Evolutionary conservation across 768 basidiomycete genomes (phyloP).

Genomic region (Lactifluus subvellereus): DNA sequence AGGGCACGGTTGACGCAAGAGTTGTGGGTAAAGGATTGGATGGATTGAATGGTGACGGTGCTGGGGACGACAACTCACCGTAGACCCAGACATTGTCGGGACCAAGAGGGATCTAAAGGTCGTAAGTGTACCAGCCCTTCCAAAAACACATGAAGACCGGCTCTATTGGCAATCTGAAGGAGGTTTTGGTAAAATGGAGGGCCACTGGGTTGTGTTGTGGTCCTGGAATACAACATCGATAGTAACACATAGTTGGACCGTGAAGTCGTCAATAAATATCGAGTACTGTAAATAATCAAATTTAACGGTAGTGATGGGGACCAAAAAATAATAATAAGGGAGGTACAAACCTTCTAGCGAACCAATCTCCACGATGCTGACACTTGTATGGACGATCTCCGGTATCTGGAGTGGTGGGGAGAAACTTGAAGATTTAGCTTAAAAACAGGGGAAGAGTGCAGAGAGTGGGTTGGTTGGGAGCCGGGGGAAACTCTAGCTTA

Average conservation of each 20-base stretch:
- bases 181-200: too few relatives aligned
- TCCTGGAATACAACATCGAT: too few relatives aligned
- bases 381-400: constrained; percentile 89
- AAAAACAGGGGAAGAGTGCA: neutral
- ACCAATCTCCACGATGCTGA: constrained; percentile 83
- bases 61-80: constrained; percentile 66
- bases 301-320: neutral
- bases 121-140: neutral
- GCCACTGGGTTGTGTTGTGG: too few relatives aligned
- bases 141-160: neutral
- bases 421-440: neutral
- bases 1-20: constrained; percentile 27
- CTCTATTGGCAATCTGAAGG: neutral
- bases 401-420: constrained; percentile 49
- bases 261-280: too few relatives aligned
- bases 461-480: constrained; percentile 1
- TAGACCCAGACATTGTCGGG: constrained; percentile 57
- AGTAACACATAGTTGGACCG: too few relatives aligned
- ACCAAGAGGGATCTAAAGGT: constrained; percentile 63
- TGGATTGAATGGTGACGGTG: constrained; percentile 28
- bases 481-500: constrained; percentile 41
- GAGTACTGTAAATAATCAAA: too few relatives aligned
- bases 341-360: constrained; percentile 68
- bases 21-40: constrained; percentile 12
- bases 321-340: neutral